phyloP scores from a whole-genome alignment of 2,329 filamentous ascomycete genomes.

The Coniosporium tulheliwenetii region DNA sequence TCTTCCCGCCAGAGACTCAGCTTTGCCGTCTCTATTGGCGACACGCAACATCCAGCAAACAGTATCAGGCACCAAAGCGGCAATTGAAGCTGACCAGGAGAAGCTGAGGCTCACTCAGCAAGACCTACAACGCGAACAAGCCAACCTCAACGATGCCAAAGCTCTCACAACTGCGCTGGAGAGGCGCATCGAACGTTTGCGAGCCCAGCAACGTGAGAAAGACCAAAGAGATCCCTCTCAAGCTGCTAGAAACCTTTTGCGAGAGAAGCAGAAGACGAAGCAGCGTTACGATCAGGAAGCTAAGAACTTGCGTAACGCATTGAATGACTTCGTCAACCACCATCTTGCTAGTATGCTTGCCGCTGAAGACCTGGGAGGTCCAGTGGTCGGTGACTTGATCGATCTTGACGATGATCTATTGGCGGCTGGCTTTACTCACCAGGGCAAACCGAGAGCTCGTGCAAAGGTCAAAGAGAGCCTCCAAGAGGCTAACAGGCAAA shows the following conservation, averaged over 20 bases:
- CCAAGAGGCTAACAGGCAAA: conserved; percentile 23
- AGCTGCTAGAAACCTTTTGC: conserved; percentile 46
- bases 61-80: conserved; percentile 46
- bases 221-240: conserved; percentile 45
- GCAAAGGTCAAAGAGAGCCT: conserved; percentile 8
- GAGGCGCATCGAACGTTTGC: conserved; percentile 43
- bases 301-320: conserved; percentile 41
- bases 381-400: conserved; percentile 61
- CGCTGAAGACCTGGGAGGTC: conserved; percentile 69
- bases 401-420: conserved; percentile 43
- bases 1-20: conserved; percentile 50
- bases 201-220: conserved; percentile 39
- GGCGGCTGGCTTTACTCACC: conserved; percentile 36
- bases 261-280: conserved; percentile 43
- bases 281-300: conserved; percentile 45
- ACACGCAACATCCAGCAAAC: conserved; percentile 50
- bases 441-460: conserved; percentile 26
- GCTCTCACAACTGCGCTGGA: conserved; percentile 32
- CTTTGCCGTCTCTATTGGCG: conserved; percentile 56
- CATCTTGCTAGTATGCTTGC: conserved; percentile 62
- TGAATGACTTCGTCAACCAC: conserved; percentile 56
- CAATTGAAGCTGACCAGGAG: conserved; percentile 30
- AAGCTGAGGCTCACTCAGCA: conserved; percentile 22
- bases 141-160: conserved; percentile 30
- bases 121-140: conserved; percentile 28